Conservation (phyloP, 169 alveolate species). For the Cystoisospora suis region DNA sequence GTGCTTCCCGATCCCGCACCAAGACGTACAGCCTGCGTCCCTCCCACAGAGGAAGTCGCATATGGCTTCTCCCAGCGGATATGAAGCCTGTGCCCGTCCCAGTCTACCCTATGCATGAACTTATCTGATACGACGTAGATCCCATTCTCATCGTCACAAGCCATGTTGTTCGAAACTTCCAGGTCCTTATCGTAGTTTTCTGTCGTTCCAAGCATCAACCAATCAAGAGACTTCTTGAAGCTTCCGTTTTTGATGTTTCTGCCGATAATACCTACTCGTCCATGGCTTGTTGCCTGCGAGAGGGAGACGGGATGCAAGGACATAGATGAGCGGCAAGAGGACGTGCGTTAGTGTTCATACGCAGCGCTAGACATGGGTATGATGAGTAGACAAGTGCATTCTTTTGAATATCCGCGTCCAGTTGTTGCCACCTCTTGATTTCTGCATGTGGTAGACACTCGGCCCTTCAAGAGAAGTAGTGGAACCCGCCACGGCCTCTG, state of each 20-base stretch:
- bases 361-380: too few relatives aligned
- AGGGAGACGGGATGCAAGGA: background rate
- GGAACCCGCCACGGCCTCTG: too few relatives aligned
- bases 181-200: constrained; percentile 32
- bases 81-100: constrained; percentile 49
- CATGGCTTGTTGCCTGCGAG: constrained; percentile 61
- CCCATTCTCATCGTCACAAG: constrained; percentile 65
- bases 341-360: too few relatives aligned
- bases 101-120: constrained; percentile 60
- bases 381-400: too few relatives aligned
- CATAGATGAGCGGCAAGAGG: too few relatives aligned
- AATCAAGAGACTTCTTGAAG: constrained; percentile 49
- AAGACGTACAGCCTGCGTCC: constrained; percentile 60
- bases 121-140: constrained; percentile 63
- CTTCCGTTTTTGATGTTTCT: constrained; percentile 52
- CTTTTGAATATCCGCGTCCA: too few relatives aligned
- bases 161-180: constrained; percentile 67
- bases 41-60: constrained; percentile 37
- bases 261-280: constrained; percentile 58
- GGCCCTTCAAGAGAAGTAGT: too few relatives aligned
- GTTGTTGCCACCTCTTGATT: too few relatives aligned
- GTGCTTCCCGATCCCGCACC: constrained; percentile 68
- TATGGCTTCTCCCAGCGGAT: constrained; percentile 64
- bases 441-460: too few relatives aligned
- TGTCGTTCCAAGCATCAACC: constrained; percentile 53